Evolutionary conservation across 371 early-diverging fungal species (phyloP).

Genomic region (Mortierella sp.): DNA sequence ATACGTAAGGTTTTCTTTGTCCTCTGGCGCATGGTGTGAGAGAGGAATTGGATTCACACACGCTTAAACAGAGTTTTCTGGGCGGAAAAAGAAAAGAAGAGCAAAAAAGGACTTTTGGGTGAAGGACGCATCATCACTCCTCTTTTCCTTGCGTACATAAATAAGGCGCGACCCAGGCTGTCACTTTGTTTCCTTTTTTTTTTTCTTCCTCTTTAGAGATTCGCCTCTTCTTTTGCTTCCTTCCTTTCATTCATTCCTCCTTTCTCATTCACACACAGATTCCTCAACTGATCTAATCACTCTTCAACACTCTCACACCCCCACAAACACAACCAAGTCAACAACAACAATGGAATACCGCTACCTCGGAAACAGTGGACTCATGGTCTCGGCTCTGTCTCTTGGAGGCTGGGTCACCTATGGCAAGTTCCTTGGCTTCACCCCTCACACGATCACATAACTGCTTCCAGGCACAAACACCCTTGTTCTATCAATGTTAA

Average conservation of each 20-base stretch:
- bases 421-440: slow-evolving; percentile 59
- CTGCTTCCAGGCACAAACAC: background rate
- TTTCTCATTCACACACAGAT: background rate
- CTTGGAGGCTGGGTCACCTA: slow-evolving; percentile 77
- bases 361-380: slow-evolving; percentile 83
- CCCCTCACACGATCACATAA: background rate
- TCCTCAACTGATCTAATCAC: background rate
- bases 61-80: background rate
- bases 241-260: background rate
- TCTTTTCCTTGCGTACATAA: background rate
- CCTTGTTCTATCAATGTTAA: background rate
- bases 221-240: background rate
- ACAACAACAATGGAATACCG: slow-evolving; percentile 80
- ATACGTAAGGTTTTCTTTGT: background rate
- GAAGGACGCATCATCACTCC: too few relatives aligned
- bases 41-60: background rate
- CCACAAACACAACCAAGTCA: background rate
- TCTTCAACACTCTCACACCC: background rate
- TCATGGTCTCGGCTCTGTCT: slow-evolving; percentile 76
- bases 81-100: background rate
- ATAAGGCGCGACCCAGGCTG: background rate
- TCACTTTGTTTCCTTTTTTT: slow-evolving; percentile 2
- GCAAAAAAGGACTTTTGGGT: slow-evolving; percentile 6
- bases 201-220: background rate
- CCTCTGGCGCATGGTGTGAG: background rate